Evolutionary conservation across 2,329 filamentous ascomycete genomes (phyloP), one percentile per base, ranked within the genome.

Genomic region (Diplodia intermedia): DNA sequence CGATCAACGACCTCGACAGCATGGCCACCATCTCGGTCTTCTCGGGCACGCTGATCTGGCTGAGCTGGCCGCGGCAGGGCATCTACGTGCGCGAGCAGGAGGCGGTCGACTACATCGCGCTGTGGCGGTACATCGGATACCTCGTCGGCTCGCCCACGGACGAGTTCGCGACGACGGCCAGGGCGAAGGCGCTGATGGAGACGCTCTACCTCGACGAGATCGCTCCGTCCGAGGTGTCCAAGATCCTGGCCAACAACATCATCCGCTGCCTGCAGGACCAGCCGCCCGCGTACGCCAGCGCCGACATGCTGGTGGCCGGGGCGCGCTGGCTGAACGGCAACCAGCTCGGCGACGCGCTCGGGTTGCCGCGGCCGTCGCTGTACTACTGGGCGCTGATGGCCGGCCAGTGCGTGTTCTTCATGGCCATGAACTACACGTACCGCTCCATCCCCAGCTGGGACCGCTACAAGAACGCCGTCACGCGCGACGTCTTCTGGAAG

Each of bases 71-170:
- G 0, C 84, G 90, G 0, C 91, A 94, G 79, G 91, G 91, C 2
- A 88, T 94, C 66, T 89, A 81, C 71, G 79, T 91, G 31, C 83
- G 84, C 0, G 68, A 82, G 33, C 85, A 86, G 68, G 91, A 94
- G 74, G 87, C 86, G 2, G 74, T 75, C 1, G 91, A 93, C 73
- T 94, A 92, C 75, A 82, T 92, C 54, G 90, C 91, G 0, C 80
- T 94, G 0, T 94, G 91, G 91, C 85, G 91, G 2, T 90, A 91
- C 70, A 86, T 94, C 14, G 91, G 86, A 0, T 85, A 92, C 73
- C 82, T 93, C 36, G 85, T 93, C 73, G 91, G 91, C 14, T 88
- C 87, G 7, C 91, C 91, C 0, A 86, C 86, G 1, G 84, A 79
- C 0, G 84, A 83, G 71, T 88, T 93, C 74, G 82, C 83, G 1